Evolutionary conservation across 257 asterid species (phyloP).

Genomic region (Salvia miltiorrhiza): DNA sequence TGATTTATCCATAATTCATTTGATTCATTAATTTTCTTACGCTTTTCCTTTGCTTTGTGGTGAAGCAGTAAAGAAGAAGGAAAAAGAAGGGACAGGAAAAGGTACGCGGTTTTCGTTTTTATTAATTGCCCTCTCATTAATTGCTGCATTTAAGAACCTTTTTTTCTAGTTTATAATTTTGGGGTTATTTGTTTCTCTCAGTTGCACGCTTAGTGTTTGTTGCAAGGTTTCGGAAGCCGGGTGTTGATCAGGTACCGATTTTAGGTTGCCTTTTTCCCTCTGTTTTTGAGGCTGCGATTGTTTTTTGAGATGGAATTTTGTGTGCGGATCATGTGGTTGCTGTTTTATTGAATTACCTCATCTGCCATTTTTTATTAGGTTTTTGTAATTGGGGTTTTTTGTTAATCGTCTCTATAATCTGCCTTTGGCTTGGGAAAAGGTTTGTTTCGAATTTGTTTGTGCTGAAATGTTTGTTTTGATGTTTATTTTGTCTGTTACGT

Average conservation of each 20-base stretch:
- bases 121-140: constrained; percentile 1
- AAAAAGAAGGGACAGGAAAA: constrained; percentile 8
- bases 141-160: constrained; percentile 15
- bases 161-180: neutral
- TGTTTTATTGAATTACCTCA: constrained; percentile 5
- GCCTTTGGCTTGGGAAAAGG: constrained; percentile 18
- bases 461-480: neutral
- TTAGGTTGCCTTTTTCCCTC: constrained; percentile 6
- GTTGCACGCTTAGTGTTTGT: neutral
- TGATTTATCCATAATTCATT: constrained; percentile 5
- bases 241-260: neutral
- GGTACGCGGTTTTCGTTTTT: constrained; percentile 37
- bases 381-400: constrained; percentile 5
- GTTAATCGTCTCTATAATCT: neutral
- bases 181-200: constrained; percentile 1
- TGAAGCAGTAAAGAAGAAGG: constrained; percentile 29
- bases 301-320: constrained; percentile 2
- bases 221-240: neutral
- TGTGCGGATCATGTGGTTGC: constrained; percentile 1
- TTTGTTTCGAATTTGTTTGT: neutral
- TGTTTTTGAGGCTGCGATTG: constrained; percentile 13
- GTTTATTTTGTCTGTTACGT: neutral
- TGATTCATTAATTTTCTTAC: constrained; percentile 1
- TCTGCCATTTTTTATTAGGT: neutral
- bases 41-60: constrained; percentile 36